Percentiles rank a stretch among this genome's conserved stretches.
phyloP scores from a whole-genome alignment of 345 rosid species.

The Gossypium herbaceum region DNA sequence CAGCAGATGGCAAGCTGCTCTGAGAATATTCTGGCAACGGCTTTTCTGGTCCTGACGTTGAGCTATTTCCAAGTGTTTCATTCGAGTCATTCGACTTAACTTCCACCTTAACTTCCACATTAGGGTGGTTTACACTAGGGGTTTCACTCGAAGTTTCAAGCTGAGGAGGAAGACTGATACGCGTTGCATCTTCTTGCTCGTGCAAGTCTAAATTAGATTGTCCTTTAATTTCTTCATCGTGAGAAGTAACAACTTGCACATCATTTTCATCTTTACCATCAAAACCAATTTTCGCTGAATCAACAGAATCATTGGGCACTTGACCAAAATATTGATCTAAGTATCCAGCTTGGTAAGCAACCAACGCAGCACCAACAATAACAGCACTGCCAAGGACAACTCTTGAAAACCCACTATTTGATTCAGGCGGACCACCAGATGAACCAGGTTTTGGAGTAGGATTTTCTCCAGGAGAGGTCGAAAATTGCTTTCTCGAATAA shows the following conservation, averaged over 20 bases:
- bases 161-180: constrained; percentile 22
- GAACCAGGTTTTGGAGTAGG: constrained; percentile 38
- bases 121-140: constrained; percentile 24
- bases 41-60: constrained; percentile 31
- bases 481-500: constrained; percentile 46
- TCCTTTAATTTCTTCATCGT: constrained; percentile 32
- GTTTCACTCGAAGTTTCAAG: constrained; percentile 29
- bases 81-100: constrained; percentile 39
- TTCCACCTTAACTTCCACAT: constrained; percentile 27
- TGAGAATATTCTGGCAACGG: constrained; percentile 20
- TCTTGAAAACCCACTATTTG: constrained; percentile 38
- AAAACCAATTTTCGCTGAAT: constrained; percentile 23
- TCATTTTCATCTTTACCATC: constrained; percentile 25
- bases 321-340: constrained; percentile 47
- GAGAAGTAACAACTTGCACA: constrained; percentile 21
- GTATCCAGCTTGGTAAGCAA: constrained; percentile 58
- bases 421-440: constrained; percentile 27
- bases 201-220: constrained; percentile 24
- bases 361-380: constrained; percentile 40
- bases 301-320: constrained; percentile 25
- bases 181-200: constrained; percentile 32
- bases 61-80: constrained; percentile 29
- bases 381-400: constrained; percentile 47
- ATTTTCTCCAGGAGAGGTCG: constrained; percentile 43
- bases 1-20: constrained; percentile 26